Evolutionary conservation across 768 basidiomycete species (phyloP).

Genomic region (Tephrocybe sp.): DNA sequence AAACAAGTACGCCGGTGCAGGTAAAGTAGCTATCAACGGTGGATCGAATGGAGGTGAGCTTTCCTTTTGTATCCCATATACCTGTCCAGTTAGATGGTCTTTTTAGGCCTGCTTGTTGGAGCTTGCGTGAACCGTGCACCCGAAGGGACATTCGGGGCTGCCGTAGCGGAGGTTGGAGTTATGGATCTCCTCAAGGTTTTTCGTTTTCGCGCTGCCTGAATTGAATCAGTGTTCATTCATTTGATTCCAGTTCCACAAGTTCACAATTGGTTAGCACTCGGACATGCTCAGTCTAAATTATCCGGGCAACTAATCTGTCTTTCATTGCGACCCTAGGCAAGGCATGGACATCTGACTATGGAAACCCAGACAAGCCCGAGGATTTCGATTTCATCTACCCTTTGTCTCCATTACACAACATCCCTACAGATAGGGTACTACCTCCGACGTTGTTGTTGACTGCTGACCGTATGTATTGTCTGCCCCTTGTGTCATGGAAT

Average conservation of each 20-base stretch:
- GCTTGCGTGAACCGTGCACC: constrained; percentile 82
- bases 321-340: constrained; percentile 39
- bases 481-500: background rate
- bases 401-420: constrained; percentile 78
- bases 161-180: constrained; percentile 80
- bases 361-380: constrained; percentile 66
- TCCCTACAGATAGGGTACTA: constrained; percentile 55
- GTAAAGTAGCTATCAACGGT: constrained; percentile 76
- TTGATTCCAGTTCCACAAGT: constrained; percentile 57
- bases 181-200: constrained; percentile 72
- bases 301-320: constrained; percentile 7
- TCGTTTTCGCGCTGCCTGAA: background rate
- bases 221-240: constrained; percentile 1
- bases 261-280: constrained; percentile 59
- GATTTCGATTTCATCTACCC: constrained; percentile 86
- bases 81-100: background rate
- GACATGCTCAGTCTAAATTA: background rate
- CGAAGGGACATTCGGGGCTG: constrained; percentile 73
- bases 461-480: constrained; percentile 64
- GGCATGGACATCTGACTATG: constrained; percentile 81
- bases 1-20: constrained; percentile 63
- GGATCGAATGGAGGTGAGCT: constrained; percentile 75
- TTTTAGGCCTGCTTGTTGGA: constrained; percentile 69
- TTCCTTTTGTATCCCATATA: background rate
- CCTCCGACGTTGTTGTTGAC: constrained; percentile 77